Conservation (phyloP, 371 early-diverging fungal genomes). For the Lichtheimia corymbifera region DNA sequence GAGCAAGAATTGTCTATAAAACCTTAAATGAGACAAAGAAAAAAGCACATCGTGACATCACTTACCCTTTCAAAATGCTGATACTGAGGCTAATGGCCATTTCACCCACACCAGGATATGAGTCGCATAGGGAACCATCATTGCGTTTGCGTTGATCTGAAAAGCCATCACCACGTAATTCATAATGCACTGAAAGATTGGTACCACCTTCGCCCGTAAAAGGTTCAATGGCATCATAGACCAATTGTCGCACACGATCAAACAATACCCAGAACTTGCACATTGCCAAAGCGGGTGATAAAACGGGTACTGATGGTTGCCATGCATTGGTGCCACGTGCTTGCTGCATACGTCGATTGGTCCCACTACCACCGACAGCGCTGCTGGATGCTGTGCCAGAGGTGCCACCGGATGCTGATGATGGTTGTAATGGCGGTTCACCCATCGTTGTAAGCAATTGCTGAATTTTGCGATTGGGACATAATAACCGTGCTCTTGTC, state of each 20-base stretch:
- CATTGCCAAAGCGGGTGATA: conserved; percentile 36
- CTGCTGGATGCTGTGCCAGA: conserved; percentile 3
- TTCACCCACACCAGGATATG: conserved; percentile 35
- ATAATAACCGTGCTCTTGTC: conserved; percentile 29
- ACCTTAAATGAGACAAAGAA: not conserved
- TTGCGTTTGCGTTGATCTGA: conserved; percentile 5
- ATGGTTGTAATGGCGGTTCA: conserved; percentile 5
- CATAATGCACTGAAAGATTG: conserved; percentile 37
- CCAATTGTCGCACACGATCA: conserved; percentile 40
- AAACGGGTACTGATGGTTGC: conserved; percentile 26
- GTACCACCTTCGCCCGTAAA: conserved; percentile 35
- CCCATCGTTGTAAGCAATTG: conserved; percentile 23
- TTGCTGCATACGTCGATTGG: conserved; percentile 3
- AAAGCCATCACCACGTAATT: conserved; percentile 7
- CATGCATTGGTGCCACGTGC: not conserved
- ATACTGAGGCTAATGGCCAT: conserved; percentile 33
- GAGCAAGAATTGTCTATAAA: conserved; percentile 12
- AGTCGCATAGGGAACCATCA: conserved; percentile 15
- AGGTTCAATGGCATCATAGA: conserved; percentile 30
- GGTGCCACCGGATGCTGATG: conserved; percentile 2
- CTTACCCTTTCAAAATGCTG: conserved; percentile 44
- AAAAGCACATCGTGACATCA: not conserved
- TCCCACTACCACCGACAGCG: conserved; percentile 4
- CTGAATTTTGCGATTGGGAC: conserved; percentile 31
- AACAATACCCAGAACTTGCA: conserved; percentile 45